phyloP scores from a whole-genome alignment of 306 rosid genomes.

The Castanea mollissima region DNA sequence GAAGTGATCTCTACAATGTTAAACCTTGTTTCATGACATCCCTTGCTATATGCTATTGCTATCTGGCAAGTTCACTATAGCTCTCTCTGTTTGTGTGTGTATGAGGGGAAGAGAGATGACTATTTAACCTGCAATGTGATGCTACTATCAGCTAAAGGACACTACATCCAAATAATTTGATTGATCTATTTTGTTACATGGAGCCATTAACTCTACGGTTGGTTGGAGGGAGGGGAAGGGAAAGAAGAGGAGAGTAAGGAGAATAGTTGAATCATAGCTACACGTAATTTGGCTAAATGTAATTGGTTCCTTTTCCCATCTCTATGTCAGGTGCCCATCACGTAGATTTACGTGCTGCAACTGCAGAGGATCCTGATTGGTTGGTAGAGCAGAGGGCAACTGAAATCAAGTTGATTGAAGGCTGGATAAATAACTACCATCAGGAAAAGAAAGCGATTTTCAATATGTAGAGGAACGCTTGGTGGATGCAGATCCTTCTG shows the following conservation, averaged over 20 bases:
- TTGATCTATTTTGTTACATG: neutral
- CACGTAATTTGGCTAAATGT: neutral
- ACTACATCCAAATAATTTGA: neutral
- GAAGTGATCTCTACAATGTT: neutral
- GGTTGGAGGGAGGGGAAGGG: too few relatives aligned
- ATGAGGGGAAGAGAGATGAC: neutral
- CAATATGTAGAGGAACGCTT: slow-evolving; percentile 17
- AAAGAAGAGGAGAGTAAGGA: too few relatives aligned
- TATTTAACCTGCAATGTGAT: neutral
- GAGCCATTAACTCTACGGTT: neutral
- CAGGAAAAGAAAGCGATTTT: slow-evolving; percentile 27
- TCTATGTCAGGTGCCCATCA: slow-evolving; percentile 68
- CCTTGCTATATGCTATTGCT: neutral
- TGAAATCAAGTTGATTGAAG: slow-evolving; percentile 60
- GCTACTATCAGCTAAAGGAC: neutral
- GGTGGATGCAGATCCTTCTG: neutral
- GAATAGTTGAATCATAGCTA: neutral
- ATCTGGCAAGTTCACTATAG: neutral
- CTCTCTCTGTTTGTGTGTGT: neutral
- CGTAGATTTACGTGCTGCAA: slow-evolving; percentile 74
- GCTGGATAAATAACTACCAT: slow-evolving; percentile 60
- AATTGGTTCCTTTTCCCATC: neutral
- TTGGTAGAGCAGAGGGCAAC: slow-evolving; percentile 62
- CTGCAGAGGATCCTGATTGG: slow-evolving; percentile 73
- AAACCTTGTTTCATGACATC: neutral